Evolutionary conservation across 345 rosid genomes (phyloP).

Genomic region (Hevea brasiliensis): DNA sequence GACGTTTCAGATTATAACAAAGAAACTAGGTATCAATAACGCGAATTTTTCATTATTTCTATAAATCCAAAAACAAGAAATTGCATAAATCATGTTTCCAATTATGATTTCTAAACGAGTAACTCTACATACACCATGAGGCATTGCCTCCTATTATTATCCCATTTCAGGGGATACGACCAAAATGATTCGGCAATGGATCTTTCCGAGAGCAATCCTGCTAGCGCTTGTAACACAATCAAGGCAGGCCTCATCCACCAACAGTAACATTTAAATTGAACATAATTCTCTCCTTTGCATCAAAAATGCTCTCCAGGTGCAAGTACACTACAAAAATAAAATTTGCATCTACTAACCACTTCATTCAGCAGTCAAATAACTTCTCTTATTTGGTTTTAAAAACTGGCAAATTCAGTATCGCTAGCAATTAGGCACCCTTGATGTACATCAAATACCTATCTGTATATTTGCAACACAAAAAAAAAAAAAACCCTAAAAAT

Average conservation of each 20-base stretch:
- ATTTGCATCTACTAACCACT: background rate
- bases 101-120: too few relatives aligned
- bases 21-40: too few relatives aligned
- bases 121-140: background rate
- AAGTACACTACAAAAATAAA: background rate
- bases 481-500: background rate
- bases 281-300: background rate
- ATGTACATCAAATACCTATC: constrained; percentile 24
- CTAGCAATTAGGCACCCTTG: constrained; percentile 26
- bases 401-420: background rate
- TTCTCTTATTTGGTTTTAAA: background rate
- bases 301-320: background rate
- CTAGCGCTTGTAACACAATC: background rate
- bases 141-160: background rate
- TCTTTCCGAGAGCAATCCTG: background rate
- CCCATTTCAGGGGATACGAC: background rate
- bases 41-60: too few relatives aligned
- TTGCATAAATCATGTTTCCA: too few relatives aligned
- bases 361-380: background rate
- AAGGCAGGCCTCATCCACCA: background rate
- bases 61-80: too few relatives aligned
- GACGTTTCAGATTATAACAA: too few relatives aligned
- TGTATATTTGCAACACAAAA: constrained; percentile 28
- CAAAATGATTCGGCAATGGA: background rate
- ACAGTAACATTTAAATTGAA: too few relatives aligned